These are phyloP conservation scores for Thielaviopsis populi DNA, from an alignment of 2,329 filamentous ascomycete species.

Conservation along the genomic window DNA sequence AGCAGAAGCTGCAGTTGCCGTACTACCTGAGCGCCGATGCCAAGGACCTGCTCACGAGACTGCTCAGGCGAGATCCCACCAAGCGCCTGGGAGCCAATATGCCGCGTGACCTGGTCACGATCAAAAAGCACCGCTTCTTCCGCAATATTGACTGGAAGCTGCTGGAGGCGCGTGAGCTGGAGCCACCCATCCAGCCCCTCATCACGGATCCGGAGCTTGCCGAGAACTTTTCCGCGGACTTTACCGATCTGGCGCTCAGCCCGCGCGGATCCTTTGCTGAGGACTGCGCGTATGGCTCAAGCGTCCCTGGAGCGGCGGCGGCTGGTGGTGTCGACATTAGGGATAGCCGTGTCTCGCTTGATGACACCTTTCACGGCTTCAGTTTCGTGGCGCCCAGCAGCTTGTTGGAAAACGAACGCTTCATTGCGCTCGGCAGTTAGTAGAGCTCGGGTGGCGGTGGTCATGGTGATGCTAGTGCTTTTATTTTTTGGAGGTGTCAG, in stretches of 20 bases:
- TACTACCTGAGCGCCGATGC: constrained; percentile 86
- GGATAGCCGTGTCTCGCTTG: constrained; percentile 27
- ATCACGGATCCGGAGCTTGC: constrained; percentile 92
- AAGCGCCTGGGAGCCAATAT: constrained; percentile 82
- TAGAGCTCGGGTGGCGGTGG: background rate
- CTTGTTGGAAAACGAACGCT: constrained; percentile 36
- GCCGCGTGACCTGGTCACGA: constrained; percentile 68
- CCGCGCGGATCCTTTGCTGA: constrained; percentile 29
- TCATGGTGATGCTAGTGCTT: background rate
- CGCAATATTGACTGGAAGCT: constrained; percentile 89
- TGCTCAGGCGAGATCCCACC: constrained; percentile 79
- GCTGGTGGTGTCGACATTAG: constrained; percentile 6
- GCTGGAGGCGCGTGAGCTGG: constrained; percentile 65
- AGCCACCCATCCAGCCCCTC: constrained; percentile 79
- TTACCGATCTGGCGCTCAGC: constrained; percentile 72
- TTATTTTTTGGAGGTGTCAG: too few relatives aligned
- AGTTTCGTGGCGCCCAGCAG: constrained; percentile 47
- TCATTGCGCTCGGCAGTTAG: constrained; percentile 21
- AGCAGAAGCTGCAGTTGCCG: constrained; percentile 75
- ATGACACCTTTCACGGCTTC: constrained; percentile 48
- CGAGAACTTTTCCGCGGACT: constrained; percentile 91
- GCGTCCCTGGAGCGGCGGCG: background rate
- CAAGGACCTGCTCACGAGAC: constrained; percentile 79
- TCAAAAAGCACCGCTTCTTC: constrained; percentile 95
- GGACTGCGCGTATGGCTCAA: background rate